Conservation (phyloP, 306 rosid species). For the Corylus americana region DNA sequence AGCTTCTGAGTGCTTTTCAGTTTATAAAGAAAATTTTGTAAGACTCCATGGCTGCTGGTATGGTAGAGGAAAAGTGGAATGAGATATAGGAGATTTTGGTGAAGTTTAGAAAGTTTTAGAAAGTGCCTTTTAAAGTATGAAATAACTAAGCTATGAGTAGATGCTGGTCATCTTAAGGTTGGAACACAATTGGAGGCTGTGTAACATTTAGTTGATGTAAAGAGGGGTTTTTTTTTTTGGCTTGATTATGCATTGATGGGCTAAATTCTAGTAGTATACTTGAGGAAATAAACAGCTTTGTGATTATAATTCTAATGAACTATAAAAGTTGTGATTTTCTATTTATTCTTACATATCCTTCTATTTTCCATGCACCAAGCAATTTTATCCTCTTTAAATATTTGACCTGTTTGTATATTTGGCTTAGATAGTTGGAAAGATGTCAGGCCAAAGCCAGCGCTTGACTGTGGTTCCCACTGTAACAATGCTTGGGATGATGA, state of each 20-base stretch:
- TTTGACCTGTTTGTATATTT: conserved; percentile 7
- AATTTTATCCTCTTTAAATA: conserved; percentile 20
- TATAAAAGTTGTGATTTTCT: not conserved
- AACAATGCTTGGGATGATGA: conserved; percentile 83
- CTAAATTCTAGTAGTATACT: too few species aligned
- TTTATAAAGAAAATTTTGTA: not conserved
- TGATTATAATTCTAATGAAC: not conserved
- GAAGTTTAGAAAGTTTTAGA: not conserved
- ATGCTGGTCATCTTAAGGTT: too few species aligned
- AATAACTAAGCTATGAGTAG: too few species aligned
- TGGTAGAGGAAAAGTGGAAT: not conserved
- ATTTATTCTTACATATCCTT: not conserved
- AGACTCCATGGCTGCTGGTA: not conserved
- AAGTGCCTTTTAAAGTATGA: too few species aligned
- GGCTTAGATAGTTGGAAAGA: conserved; percentile 42
- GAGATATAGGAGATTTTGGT: not conserved
- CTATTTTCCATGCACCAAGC: not conserved
- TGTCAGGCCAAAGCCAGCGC: conserved; percentile 93
- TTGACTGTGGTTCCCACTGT: conserved; percentile 94
- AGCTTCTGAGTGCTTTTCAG: not conserved
- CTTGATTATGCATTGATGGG: too few species aligned
- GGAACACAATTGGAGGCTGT: too few species aligned
- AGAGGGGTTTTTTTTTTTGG: too few species aligned
- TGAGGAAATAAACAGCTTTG: not conserved
- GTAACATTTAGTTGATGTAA: too few species aligned